phyloP scores from a whole-genome alignment of 2,329 filamentous ascomycete species.

The Claviceps citrina region DNA sequence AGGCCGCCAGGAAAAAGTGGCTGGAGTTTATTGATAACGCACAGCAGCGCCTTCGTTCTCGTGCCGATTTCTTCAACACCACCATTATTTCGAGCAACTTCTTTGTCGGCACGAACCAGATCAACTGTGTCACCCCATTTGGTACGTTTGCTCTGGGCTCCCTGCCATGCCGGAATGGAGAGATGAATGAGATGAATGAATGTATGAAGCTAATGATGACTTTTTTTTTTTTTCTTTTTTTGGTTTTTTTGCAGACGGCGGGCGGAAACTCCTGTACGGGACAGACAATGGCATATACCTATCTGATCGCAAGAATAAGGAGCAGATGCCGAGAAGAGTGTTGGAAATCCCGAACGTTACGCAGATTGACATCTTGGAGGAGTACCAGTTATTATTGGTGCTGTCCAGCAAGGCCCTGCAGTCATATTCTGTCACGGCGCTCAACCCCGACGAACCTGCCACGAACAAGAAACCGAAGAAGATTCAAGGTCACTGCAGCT shows the following conservation, averaged over 20 bases:
- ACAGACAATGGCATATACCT: constrained; percentile 91
- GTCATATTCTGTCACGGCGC: constrained; percentile 73
- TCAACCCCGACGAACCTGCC: constrained; percentile 70
- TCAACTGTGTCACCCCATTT: constrained; percentile 89
- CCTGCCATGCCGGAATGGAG: no score
- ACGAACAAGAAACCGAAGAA: constrained; percentile 80
- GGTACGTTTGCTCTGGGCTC: constrained; percentile 34
- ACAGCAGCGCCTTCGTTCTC: constrained; percentile 72
- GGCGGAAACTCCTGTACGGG: constrained; percentile 83
- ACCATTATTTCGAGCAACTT: constrained; percentile 43
- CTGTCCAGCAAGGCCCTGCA: constrained; percentile 84
- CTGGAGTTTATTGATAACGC: constrained; percentile 89
- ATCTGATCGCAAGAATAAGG: constrained; percentile 78
- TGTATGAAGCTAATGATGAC: constrained; percentile 5
- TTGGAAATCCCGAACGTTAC: constrained; percentile 79
- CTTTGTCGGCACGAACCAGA: constrained; percentile 55
- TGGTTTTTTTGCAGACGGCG: constrained; percentile 51
- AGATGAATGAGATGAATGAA: no score
- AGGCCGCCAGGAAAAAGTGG: constrained; percentile 84
- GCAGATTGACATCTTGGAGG: constrained; percentile 89
- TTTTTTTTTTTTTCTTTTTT: not conserved
- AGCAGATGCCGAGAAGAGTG: constrained; percentile 64
- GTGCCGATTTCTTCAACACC: constrained; percentile 81
- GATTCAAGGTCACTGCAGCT: constrained; percentile 93
- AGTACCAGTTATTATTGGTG: constrained; percentile 82